Evolutionary conservation across 2,329 filamentous ascomycete species (phyloP), one percentile per base, ranked within the genome.

Genomic region (Biscogniauxia marginata): DNA sequence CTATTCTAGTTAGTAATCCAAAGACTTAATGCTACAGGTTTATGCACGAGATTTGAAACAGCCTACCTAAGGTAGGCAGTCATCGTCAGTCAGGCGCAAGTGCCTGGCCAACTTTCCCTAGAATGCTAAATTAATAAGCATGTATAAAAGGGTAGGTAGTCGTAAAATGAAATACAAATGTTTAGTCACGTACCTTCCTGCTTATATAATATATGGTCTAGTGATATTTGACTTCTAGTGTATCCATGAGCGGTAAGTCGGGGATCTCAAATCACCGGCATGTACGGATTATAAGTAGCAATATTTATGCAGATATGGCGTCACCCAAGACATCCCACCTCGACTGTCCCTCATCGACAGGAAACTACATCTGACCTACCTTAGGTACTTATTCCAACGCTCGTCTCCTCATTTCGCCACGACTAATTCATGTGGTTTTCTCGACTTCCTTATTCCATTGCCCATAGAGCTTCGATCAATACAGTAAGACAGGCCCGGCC

Each of bases 181-280:
- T n/a, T n/a, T n/a, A n/a, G n/a, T n/a, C n/a, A n/a, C n/a, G n/a
- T n/a, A n/a, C n/a, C n/a, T n/a, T n/a, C n/a, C n/a, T n/a, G n/a
- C n/a, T n/a, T n/a, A n/a, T n/a, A n/a, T n/a, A n/a, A n/a, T n/a
- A n/a, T n/a, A n/a, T n/a, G n/a, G n/a, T n/a, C n/a, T n/a, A n/a
- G n/a, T n/a, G n/a, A n/a, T n/a, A n/a, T 39, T 39, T 39, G 11
- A 39, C 9, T 39, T n/a, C 16, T n/a, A n/a, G n/a, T n/a, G n/a
- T n/a, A n/a, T 11, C 25, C 13, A 16, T n/a, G 30, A 16, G 13
- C 30, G 9, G 30, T n/a, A n/a, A 39, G 30, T 39, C 4, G 30
- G 30, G 9, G 30, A 58, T 58, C 44, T 55, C 58, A 58, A 56
- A 60, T 58, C 56, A 58, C 58, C 22, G 50, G 56, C 56, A 60